Evolutionary conservation across 495 filamentous ascomycete genomes (phyloP), one percentile per base, ranked within the genome.

Genomic region (Astrocystis sublimbata): DNA sequence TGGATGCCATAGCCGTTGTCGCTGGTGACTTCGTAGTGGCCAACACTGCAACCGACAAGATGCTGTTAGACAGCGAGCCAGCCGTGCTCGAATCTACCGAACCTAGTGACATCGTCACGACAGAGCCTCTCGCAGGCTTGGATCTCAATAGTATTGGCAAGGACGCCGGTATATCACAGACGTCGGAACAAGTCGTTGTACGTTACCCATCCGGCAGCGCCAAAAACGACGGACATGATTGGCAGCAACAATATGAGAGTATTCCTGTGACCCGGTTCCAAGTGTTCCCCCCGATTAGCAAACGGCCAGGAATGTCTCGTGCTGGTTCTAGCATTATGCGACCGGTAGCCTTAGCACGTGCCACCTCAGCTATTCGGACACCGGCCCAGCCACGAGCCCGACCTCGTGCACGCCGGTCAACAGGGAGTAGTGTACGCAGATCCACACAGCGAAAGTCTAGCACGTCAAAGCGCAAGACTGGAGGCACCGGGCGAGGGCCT

Each of bases 201-300:
- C 63, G 42, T 26, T 15, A 36, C 12, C 62, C 61, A 10, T 33
- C 55, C 31, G 40, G 50, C 17, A 60, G 53, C 41, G 35, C 38
- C 9, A 53, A 40, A 33, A 70, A 76, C 50, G 71, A 71, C 31
- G 66, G 68, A 12, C 65, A 69, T 13, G 66, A 65, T 45, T 82
- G 79, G 79, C 71, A 63, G 21, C 62, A 65, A 21, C 64, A 71
- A 17, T 82, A 82, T 60, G 70, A 71, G 5, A 76, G 79, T 40
- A 92, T 97, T 50, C 91, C 92, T 0, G 82, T 89, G 1, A 88
- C 83, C 33, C 83, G 92, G 60, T 97, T 94, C 73, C 89, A 96
- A 67, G 85, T 96, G 47, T 93, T 89, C 68, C 92, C 92, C 38
- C 89, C 89, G 3, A 78, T 92, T n/a, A 88, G 85, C 23, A 72